Percentiles rank a stretch among this genome's conserved stretches.
Evolutionary conservation across 2,329 filamentous ascomycete genomes (phyloP).

Genomic region (Aspergillus sergii): DNA sequence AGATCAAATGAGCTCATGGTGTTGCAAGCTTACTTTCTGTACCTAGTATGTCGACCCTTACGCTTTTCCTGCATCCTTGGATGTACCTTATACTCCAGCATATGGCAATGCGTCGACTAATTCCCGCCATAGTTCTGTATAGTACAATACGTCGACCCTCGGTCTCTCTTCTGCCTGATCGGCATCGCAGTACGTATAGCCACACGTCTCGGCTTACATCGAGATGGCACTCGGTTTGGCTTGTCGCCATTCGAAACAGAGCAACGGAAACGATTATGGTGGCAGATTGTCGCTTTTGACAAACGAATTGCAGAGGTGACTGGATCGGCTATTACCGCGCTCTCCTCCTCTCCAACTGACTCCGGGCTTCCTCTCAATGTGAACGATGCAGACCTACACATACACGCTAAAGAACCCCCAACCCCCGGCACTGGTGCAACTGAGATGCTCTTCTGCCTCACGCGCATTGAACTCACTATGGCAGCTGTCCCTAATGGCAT

Average conservation of each 20-base stretch:
- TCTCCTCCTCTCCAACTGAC: slow-evolving; percentile 18
- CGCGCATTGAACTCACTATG: slow-evolving; percentile 17
- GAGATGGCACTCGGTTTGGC: slow-evolving; percentile 56
- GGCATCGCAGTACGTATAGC: slow-evolving; percentile 54
- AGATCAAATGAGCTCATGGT: slow-evolving; percentile 36
- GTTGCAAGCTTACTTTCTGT: slow-evolving; percentile 56
- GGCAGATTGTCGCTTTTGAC: slow-evolving; percentile 69
- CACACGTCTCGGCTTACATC: slow-evolving; percentile 67
- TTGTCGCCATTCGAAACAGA: slow-evolving; percentile 61
- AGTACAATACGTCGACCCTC: slow-evolving; percentile 49
- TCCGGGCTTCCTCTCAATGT: slow-evolving; percentile 23
- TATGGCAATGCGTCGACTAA: not conserved
- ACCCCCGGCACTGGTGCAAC: slow-evolving; percentile 33
- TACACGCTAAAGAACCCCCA: slow-evolving; percentile 36
- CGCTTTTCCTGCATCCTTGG: not conserved
- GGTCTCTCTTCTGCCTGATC: slow-evolving; percentile 50
- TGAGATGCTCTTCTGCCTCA: slow-evolving; percentile 46
- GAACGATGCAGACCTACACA: slow-evolving; percentile 29
- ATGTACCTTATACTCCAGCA: too few relatives aligned
- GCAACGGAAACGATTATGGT: slow-evolving; percentile 69
- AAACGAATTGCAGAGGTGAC: slow-evolving; percentile 68
- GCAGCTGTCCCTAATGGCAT: slow-evolving; percentile 10
- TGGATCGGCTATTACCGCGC: slow-evolving; percentile 43
- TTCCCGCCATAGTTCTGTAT: slow-evolving; percentile 7
- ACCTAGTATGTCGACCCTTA: slow-evolving; percentile 45